Percentiles rank a stretch among this genome's conserved stretches.
Conservation (phyloP, 352 stramenopile genomes). For the Phytophthora podocarpi region DNA sequence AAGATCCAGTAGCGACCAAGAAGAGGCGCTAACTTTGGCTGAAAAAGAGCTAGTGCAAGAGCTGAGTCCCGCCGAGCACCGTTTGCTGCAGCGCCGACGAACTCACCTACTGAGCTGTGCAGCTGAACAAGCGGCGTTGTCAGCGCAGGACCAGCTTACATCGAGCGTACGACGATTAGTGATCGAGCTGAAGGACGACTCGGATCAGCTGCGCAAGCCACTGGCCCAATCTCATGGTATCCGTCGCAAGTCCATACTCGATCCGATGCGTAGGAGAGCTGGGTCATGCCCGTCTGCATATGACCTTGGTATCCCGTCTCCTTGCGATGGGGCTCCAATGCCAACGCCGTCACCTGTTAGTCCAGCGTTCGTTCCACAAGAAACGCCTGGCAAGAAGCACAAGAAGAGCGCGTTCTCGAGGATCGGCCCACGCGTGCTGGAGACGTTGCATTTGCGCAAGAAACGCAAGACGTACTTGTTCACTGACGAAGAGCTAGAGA, state of each 20-base stretch:
- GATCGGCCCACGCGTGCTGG: constrained; percentile 61
- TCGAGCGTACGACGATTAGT: constrained; percentile 78
- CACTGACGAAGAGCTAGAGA: constrained; percentile 81
- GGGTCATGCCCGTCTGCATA: constrained; percentile 71
- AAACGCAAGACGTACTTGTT: constrained; percentile 80
- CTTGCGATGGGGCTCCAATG: constrained; percentile 9
- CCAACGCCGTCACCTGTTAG: constrained; percentile 13
- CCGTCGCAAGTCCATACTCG: constrained; percentile 13
- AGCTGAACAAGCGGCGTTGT: constrained; percentile 37
- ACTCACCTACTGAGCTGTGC: constrained; percentile 28
- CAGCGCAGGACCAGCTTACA: constrained; percentile 70
- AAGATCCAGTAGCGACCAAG: constrained; percentile 15
- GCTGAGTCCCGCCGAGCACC: constrained; percentile 20
- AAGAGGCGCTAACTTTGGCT: constrained; percentile 4
- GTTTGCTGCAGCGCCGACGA: constrained; percentile 19
- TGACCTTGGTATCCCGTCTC: constrained; percentile 21
- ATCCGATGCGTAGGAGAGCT: constrained; percentile 46
- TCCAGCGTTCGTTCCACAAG: constrained; percentile 11
- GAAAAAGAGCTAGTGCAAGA: constrained; percentile 23
- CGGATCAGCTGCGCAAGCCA: constrained; percentile 41
- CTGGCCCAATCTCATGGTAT: constrained; percentile 30
- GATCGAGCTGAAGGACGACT: constrained; percentile 74
- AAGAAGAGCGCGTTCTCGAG: constrained; percentile 68
- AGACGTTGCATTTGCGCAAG: constrained; percentile 63
- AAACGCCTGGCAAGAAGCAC: constrained; percentile 27